Percentiles rank a stretch among this genome's conserved stretches.
Conservation (phyloP, 2,329 filamentous ascomycete species). For the Claviceps purpurea region DNA sequence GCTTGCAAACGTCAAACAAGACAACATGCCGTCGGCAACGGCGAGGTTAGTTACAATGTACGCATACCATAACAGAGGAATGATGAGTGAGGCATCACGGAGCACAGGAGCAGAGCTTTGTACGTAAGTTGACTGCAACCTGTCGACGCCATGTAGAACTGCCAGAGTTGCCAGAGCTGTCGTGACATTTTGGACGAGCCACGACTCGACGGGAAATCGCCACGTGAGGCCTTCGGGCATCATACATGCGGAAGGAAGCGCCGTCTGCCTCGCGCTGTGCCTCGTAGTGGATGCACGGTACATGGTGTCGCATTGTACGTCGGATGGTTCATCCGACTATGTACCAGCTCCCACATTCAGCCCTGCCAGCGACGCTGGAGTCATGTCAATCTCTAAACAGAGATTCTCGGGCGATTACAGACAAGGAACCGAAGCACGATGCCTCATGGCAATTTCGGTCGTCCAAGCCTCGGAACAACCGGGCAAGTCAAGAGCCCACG, state of each 20-base stretch:
- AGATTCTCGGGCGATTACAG: no score
- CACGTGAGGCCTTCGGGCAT: no score
- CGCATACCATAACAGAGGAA: not conserved
- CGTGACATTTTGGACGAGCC: not conserved
- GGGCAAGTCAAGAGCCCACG: no score
- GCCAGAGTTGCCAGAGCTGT: not conserved
- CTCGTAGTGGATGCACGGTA: no score
- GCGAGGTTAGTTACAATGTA: not conserved
- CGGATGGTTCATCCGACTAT: not conserved
- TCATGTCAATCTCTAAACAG: no score
- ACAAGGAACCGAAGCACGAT: no score
- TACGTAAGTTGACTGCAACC: not conserved
- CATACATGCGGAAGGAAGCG: no score
- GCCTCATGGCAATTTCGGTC: no score
- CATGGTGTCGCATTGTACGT: not conserved
- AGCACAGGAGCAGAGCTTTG: not conserved
- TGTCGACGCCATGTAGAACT: not conserved
- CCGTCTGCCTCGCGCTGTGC: no score
- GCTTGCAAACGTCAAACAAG: not conserved
- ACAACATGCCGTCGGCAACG: not conserved
- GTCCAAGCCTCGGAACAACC: no score
- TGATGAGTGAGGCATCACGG: conserved; percentile 1
- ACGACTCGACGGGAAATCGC: no score
- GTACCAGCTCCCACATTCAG: not conserved
- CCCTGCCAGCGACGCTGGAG: not conserved